These are phyloP conservation scores for Tuber brumale DNA, from an alignment of 495 filamentous ascomycete genomes.

Conservation along the genomic window DNA sequence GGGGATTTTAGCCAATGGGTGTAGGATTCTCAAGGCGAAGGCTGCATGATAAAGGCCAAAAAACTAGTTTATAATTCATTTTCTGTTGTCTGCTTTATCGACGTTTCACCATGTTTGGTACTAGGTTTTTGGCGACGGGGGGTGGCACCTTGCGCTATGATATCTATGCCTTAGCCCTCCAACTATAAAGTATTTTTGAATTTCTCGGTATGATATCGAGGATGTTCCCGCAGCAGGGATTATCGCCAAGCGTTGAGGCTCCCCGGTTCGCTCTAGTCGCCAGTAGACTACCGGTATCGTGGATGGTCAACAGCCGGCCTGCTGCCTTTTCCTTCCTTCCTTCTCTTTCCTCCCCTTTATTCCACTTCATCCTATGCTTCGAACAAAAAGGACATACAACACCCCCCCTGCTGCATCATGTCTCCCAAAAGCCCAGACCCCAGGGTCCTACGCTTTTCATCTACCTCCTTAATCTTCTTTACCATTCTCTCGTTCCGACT, in stretches of 20 bases:
- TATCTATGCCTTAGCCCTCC: neutral
- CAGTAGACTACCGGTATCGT: too few relatives aligned
- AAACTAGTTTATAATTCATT: neutral
- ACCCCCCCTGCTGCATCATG: slow-evolving; percentile 5
- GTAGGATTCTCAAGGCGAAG: neutral
- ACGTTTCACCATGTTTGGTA: neutral
- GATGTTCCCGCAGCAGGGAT: neutral
- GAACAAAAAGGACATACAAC: neutral
- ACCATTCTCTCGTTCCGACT: slow-evolving; percentile 71
- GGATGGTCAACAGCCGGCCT: neutral
- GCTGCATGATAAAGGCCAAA: neutral
- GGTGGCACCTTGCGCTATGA: neutral
- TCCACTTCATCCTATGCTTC: neutral
- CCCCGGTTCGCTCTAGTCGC: neutral
- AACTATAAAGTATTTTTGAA: neutral
- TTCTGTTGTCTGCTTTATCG: neutral
- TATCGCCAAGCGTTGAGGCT: slow-evolving; percentile 1
- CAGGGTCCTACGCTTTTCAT: slow-evolving; percentile 26
- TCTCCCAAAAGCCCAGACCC: slow-evolving; percentile 15
- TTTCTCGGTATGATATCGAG: neutral
- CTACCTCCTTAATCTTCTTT: slow-evolving; percentile 48
- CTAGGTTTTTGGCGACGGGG: neutral
- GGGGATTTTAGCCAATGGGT: slow-evolving; percentile 26
- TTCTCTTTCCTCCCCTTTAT: neutral
- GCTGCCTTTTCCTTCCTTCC: neutral